Conservation (phyloP, 1,284 basidiomycete genomes). For the Ustilago crameri region DNA sequence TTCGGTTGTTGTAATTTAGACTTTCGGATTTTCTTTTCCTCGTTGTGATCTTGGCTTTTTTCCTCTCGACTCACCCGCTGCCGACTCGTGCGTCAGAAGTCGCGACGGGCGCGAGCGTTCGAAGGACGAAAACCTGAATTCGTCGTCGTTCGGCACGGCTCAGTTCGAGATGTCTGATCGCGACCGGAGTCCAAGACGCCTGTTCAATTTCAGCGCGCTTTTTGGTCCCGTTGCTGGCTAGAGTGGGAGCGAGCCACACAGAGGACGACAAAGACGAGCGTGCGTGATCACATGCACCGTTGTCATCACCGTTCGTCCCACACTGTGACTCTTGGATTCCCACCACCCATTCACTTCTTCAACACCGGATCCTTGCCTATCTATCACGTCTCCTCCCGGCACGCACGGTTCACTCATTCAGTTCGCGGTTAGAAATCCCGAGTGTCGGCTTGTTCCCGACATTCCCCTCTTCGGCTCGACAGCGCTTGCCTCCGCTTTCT, state of each 20-base stretch:
- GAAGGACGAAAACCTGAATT: neutral
- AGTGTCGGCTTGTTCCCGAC: slow-evolving; percentile 22
- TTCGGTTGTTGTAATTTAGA: no score
- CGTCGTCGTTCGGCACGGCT: slow-evolving; percentile 31
- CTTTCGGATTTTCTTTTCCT: no score
- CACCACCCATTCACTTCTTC: slow-evolving; percentile 9
- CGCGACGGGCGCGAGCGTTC: slow-evolving; percentile 3
- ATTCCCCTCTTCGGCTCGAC: neutral
- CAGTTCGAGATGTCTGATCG: slow-evolving; percentile 41
- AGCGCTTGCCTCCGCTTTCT: neutral
- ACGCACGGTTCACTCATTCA: slow-evolving; percentile 7
- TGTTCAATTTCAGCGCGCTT: slow-evolving; percentile 11
- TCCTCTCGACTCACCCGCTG: no score
- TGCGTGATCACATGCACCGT: slow-evolving; percentile 7
- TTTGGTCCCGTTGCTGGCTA: neutral
- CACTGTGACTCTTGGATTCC: neutral
- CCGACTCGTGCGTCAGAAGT: neutral
- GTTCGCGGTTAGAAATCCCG: neutral
- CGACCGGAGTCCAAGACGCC: slow-evolving; percentile 17
- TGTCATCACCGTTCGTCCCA: slow-evolving; percentile 12
- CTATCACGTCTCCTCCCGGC: slow-evolving; percentile 1
- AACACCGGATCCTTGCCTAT: slow-evolving; percentile 1
- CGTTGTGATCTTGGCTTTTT: no score
- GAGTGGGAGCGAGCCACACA: neutral
- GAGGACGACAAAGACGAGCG: no score